Percentiles rank a stretch among this genome's conserved stretches.
Evolutionary conservation across 306 rosid species (phyloP).

Genomic region (Clitoria ternatea): DNA sequence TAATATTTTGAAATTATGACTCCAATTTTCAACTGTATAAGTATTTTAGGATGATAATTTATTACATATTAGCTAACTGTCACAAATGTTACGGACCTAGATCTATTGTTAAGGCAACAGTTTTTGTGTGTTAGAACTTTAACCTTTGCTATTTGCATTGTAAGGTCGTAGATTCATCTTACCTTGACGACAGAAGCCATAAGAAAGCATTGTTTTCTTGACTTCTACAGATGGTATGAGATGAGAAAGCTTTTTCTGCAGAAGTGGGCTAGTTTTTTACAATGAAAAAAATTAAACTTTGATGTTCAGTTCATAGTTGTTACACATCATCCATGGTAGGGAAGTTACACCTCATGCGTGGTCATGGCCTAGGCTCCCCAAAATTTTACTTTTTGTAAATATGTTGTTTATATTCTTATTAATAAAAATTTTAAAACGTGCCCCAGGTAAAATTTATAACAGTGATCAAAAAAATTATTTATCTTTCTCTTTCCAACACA

Average conservation of each 20-base stretch:
- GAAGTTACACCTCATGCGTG: background rate
- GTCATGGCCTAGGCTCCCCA: background rate
- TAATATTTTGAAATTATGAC: background rate
- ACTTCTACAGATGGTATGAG: background rate
- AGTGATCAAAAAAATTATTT: too few relatives aligned
- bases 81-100: background rate
- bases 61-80: background rate
- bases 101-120: background rate
- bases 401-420: background rate
- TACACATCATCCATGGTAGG: background rate
- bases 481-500: background rate
- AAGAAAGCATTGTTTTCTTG: background rate
- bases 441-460: background rate
- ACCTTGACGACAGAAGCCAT: background rate
- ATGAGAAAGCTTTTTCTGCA: background rate
- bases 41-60: background rate
- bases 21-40: background rate
- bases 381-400: background rate
- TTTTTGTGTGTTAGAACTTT: background rate
- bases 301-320: background rate
- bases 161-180: background rate
- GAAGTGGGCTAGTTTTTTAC: background rate
- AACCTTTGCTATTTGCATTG: background rate
- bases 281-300: background rate
- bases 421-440: background rate